These are phyloP conservation scores for Cryphonectria radicalis DNA, from an alignment of 2,329 filamentous ascomycete species.

Conservation along the genomic window DNA sequence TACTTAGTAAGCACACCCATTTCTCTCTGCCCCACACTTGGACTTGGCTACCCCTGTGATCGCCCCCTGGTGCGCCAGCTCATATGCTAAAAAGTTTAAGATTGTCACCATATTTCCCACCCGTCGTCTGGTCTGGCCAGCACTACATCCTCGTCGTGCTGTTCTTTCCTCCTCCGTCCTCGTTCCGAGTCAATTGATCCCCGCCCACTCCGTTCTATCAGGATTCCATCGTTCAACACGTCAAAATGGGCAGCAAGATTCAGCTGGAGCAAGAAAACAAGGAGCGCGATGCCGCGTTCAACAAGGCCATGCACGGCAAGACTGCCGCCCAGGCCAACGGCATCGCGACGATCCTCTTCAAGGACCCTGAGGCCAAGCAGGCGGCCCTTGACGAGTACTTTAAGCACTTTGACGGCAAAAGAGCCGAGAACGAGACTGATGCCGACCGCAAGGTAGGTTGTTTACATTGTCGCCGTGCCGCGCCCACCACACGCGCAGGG, in stretches of 20 bases:
- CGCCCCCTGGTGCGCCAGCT: conserved; percentile 23
- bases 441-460: conserved; percentile 73
- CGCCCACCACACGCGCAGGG: neutral
- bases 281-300: conserved; percentile 85
- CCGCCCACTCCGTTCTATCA: neutral
- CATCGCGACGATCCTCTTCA: conserved; percentile 82
- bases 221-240: conserved; percentile 22
- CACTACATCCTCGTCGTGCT: neutral
- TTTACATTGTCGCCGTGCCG: conserved; percentile 14
- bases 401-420: conserved; percentile 85
- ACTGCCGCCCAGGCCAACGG: conserved; percentile 72
- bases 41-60: neutral
- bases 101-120: conserved; percentile 25
- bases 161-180: conserved; percentile 1
- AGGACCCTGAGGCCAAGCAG: conserved; percentile 63
- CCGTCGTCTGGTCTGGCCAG: conserved; percentile 4
- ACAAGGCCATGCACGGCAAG: conserved; percentile 80
- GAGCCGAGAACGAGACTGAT: conserved; percentile 75
- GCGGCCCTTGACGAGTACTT: conserved; percentile 80
- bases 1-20: neutral
- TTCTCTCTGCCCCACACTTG: neutral
- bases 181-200: conserved; percentile 19
- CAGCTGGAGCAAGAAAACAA: conserved; percentile 81
- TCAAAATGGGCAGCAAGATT: conserved; percentile 26
- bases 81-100: conserved; percentile 24